Conservation (phyloP, 176 grass and related monocot genomes). For the Carex parvula region DNA sequence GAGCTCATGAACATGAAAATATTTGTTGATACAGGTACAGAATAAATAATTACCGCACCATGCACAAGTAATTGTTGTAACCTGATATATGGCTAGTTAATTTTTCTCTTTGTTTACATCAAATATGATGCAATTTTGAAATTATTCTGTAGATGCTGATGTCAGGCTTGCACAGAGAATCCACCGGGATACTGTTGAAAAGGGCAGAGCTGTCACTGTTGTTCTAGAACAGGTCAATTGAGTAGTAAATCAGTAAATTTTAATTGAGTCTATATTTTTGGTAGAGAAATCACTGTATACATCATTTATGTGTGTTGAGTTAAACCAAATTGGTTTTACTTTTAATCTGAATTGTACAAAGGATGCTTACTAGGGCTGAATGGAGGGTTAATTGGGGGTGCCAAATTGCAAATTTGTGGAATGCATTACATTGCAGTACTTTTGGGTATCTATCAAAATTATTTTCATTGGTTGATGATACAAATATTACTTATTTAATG, state of each 20-base stretch:
- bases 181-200: constrained; percentile 87
- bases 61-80: not conserved
- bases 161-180: constrained; percentile 77
- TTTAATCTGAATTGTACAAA: constrained; percentile 1
- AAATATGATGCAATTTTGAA: constrained; percentile 18
- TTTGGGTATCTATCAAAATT: not conserved
- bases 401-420: not conserved
- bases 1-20: constrained; percentile 97
- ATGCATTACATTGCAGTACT: not conserved
- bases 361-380: not conserved
- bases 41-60: not conserved
- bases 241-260: not conserved
- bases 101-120: constrained; percentile 10
- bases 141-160: constrained; percentile 67
- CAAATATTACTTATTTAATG: not conserved
- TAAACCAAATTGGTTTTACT: not conserved
- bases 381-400: not conserved
- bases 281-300: not conserved
- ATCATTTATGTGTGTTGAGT: not conserved
- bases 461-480: not conserved
- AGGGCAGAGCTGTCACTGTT: constrained; percentile 72
- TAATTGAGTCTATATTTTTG: not conserved
- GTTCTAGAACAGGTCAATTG: constrained; percentile 86
- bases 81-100: not conserved
- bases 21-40: constrained; percentile 91